Evolutionary conservation across 2,329 filamentous ascomycete species (phyloP), one percentile per base, ranked within the genome.

Genomic region (Daldinia eschscholtzii): DNA sequence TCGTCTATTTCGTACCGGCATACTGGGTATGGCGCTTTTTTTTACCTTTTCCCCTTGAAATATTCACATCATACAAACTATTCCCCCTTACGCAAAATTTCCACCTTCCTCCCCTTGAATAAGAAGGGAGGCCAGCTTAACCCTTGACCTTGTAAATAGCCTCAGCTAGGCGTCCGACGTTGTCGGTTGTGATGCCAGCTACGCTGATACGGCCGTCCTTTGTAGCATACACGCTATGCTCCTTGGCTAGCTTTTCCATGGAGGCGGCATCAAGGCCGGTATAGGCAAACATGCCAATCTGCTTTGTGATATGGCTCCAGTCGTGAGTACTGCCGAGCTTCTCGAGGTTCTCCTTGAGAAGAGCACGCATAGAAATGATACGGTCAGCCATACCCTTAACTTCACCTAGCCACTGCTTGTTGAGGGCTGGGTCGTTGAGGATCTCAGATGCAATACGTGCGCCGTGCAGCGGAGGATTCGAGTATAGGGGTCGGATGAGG

Each of bases 241-340:
- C 93, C 86, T 97, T 94, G 74, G 94, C 93, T 70, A 99, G 87
- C 77, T 85, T 85, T 63, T 95, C 92, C 93, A 98, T 98, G 85
- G 98, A 92, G 83, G 95, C 91, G 62, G 94, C 85, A 76, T 87
- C 95, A 77, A 99, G 86, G 70, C 96, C 96, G 59, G 96, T 99
- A 88, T 97, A 99, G 76, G 96, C 95, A 80, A 99, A 99, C 96
- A 99, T 99, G 85, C 96, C 96, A 78, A 99, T 99, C 89, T 97
- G 93, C 83, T 88, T 94, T 75, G 96, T 98, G 84, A 99, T 99
- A 87, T 99, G 96, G 81, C 91, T 93, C 96, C 96, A 99, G 86
- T 98, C 93, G 83, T 97, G 93, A 88, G 94, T 94, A 86, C 92
- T 96, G 80, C 95, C 95, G 70, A 98, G 89, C 83, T 92, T 91